Percentiles rank a stretch among this genome's conserved stretches.
These are phyloP conservation scores for Neodidymelliopsis sp. DNA, from an alignment of 2,329 filamentous ascomycete species.

Conservation along the genomic window DNA sequence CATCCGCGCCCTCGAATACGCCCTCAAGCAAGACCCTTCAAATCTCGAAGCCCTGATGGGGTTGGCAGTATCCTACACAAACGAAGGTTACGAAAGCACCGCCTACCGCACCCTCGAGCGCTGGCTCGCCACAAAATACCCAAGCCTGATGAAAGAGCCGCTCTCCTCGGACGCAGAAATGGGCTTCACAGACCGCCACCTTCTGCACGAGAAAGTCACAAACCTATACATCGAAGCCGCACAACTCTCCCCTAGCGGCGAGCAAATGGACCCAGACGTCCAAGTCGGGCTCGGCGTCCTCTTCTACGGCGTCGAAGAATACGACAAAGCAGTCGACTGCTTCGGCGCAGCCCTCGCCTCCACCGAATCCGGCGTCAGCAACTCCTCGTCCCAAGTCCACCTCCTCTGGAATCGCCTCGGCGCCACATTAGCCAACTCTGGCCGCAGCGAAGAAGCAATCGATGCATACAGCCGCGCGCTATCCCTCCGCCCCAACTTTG, in stretches of 20 bases:
- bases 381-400: constrained; percentile 86
- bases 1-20: constrained; percentile 91
- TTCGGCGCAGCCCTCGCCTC: constrained; percentile 90
- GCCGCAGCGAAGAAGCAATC: constrained; percentile 93
- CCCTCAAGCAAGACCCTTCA: constrained; percentile 83
- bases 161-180: constrained; percentile 81
- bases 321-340: constrained; percentile 98
- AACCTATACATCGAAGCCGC: constrained; percentile 91
- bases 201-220: constrained; percentile 89
- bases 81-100: constrained; percentile 97
- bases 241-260: constrained; percentile 87
- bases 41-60: constrained; percentile 94
- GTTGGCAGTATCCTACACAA: constrained; percentile 94
- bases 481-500: constrained; percentile 91
- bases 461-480: constrained; percentile 94
- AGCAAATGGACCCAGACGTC: constrained; percentile 97
- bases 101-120: constrained; percentile 96
- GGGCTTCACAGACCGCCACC: constrained; percentile 91
- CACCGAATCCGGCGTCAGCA: constrained; percentile 82
- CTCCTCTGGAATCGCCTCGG: constrained; percentile 97
- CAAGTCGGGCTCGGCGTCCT: constrained; percentile 96
- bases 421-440: constrained; percentile 93
- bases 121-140: constrained; percentile 96
- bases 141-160: constrained; percentile 75
- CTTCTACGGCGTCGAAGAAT: constrained; percentile 97